A percentile compares a stretch with the other conserved stretches of the same genome.
Evolutionary conservation across 495 filamentous ascomycete genomes (phyloP).

Genomic region (Thermothielavioides terrestris): DNA sequence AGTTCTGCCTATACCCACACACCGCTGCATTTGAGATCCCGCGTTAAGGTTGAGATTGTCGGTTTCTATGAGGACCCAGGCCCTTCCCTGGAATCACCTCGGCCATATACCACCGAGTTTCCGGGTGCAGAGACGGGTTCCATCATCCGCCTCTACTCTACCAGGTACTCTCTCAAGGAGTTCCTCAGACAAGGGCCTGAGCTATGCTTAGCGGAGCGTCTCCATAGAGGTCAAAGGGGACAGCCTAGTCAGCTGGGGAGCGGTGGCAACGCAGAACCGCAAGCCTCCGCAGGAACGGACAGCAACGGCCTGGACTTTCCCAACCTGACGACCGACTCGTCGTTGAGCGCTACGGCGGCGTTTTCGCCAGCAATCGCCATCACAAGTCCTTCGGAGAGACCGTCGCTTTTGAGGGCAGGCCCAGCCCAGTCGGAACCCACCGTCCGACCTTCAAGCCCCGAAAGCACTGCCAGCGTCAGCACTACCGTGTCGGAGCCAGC

Average conservation of each 20-base stretch:
- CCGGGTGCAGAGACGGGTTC: constrained; percentile 1
- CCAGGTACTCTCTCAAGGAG: constrained; percentile 40
- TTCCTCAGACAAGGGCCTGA: constrained; percentile 41
- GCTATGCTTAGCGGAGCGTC: constrained; percentile 31
- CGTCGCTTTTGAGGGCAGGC: constrained; percentile 18
- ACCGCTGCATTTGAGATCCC: constrained; percentile 38
- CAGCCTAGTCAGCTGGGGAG: background rate
- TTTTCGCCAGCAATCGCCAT: constrained; percentile 32
- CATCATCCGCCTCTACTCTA: constrained; percentile 46
- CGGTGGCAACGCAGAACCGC: background rate
- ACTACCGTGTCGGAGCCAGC: constrained; percentile 30
- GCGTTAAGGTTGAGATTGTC: constrained; percentile 51
- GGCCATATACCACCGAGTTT: background rate
- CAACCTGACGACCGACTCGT: background rate
- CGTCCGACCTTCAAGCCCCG: constrained; percentile 25
- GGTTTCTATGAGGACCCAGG: constrained; percentile 53
- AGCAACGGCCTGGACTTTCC: background rate
- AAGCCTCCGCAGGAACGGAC: background rate
- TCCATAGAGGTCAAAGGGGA: constrained; percentile 26
- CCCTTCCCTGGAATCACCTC: constrained; percentile 27
- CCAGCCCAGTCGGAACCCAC: constrained; percentile 20
- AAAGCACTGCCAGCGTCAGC: constrained; percentile 18
- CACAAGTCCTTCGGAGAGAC: constrained; percentile 13
- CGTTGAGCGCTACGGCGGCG: background rate
- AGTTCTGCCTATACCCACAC: constrained; percentile 33